Evolutionary conservation across 2,329 filamentous ascomycete genomes (phyloP), one percentile per base, ranked within the genome.

Genomic region (Aureobasidium sp.): DNA sequence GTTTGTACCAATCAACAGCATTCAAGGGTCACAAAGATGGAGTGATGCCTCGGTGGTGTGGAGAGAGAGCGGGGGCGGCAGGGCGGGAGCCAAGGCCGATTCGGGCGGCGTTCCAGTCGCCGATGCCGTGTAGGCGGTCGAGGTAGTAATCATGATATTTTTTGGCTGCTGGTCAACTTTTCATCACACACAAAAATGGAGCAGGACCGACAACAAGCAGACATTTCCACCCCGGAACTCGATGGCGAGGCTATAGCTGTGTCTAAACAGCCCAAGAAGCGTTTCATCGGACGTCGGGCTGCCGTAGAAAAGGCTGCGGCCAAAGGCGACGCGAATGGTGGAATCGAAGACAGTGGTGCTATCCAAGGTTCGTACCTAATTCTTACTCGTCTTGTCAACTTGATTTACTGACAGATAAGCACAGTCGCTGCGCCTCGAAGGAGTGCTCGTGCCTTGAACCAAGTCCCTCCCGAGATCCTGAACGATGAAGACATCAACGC

Each of bases 401-500:
- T 21, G 21, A 13, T 30, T 16, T 29, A 36, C 54, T 49, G 27
- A 55, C 39, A 45, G 48, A 37, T 27, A 39, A 13, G 5, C 6
- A 57, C 66, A 94, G 90, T 88, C 62, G 82, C 88, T 25, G 85
- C 86, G 67, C 83, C 90, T 42, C 83, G 89, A 67, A 83, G 90
- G 69, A 81, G 86, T 16, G 87, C 90, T 1, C 83, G 94, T 66
- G 84, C 91, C n/a, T 76, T 97, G 64, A 97, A 97, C 72, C 90
- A 94, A 71, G 89, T 99, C 1, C 93, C 94, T 2, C 81, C 86
- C 16, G 88, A 93, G 65, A 96, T 99, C 65, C 80, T 94, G 25
- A 83, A 96, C 65, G 88, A 99, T 70, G 80, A 86, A 52, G 89
- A 88, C 52, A 89, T 99, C 70, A 93, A 93, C 73, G 88, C 86